Base-by-base conservation (phyloP, 495 filamentous ascomycete species). In the Usnea hakonensis region DNA sequence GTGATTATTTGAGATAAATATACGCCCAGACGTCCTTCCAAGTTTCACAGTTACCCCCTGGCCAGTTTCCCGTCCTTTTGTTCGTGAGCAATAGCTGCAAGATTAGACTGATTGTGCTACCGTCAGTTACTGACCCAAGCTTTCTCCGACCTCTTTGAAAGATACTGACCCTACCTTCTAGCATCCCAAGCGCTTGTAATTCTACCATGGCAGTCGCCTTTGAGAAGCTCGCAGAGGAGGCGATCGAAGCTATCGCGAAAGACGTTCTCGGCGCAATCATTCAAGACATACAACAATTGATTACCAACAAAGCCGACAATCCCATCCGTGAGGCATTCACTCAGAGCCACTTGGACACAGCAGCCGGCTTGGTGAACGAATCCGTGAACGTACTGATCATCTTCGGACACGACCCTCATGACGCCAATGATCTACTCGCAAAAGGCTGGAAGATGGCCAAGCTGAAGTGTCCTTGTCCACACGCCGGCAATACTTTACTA, bases 231-330 rank as follows among this genome's bases (percentile, higher is more conserved):
- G 46, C 21, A 52, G 46, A 23, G 28, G 6, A 52, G 28, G 21
- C 16, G 28, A 52, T 52, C 16, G 46, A 52, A 16, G 21, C 5
- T 21, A 21, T 52, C 46, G 46, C 46, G 21, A 30, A 52, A 17
- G 28, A 52, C 5, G 46, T 52, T 30, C n/a, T 52, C 16, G 46
- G 46, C 21, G 46, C 5, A 30, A 52, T 52, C 46, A 52, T 52
- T 16, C 46, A 52, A 30, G 46, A 5, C 5, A 52, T 52, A 21
- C 6, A 52, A 52, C n/a, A 52, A 23, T 30, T 52, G 21, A 52
- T 52, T 30, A 52, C 46, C n/a, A 17, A 52, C 46, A 52, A 52
- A 52, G 46, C 46, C 46, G 46, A 52, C 46, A 52, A 52, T 30
- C 46, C 46, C 28, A 52, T 52, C 46, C 46, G 46, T 52, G 46